Conservation (phyloP, 495 filamentous ascomycete species). For the Talaromyces wortmannii region DNA sequence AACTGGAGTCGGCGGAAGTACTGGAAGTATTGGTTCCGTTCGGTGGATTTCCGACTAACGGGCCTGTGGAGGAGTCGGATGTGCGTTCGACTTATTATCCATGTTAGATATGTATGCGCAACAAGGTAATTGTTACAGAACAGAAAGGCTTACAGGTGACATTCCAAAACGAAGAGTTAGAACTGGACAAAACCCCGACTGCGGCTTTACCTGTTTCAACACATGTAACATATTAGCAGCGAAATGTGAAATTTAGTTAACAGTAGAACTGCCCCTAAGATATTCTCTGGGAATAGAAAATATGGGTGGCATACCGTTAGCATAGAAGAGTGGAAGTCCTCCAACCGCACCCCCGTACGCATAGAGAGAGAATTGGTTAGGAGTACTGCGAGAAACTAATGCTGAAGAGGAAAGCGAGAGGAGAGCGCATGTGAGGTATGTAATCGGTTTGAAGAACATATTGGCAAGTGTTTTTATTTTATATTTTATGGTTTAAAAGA, state of each 20-base stretch:
- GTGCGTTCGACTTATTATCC: not conserved
- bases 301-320: conserved; percentile 24
- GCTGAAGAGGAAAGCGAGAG: not conserved
- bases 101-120: not conserved
- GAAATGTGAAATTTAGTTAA: not conserved
- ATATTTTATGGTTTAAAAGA: not conserved
- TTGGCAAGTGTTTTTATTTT: not conserved
- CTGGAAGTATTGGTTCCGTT: conserved; percentile 11
- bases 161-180: not conserved
- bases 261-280: no score
- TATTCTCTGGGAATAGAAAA: no score
- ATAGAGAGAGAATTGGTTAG: conserved; percentile 18
- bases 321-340: conserved; percentile 25
- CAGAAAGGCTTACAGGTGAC: not conserved
- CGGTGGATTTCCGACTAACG: conserved; percentile 12
- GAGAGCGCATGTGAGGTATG: not conserved
- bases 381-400: not conserved
- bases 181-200: not conserved
- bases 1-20: conserved; percentile 2
- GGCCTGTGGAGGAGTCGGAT: not conserved
- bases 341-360: conserved; percentile 26
- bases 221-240: not conserved
- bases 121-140: no score
- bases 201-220: conserved; percentile 6
- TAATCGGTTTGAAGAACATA: not conserved